Evolutionary conservation across 768 basidiomycete genomes (phyloP).

Genomic region (Boletus bicolor): DNA sequence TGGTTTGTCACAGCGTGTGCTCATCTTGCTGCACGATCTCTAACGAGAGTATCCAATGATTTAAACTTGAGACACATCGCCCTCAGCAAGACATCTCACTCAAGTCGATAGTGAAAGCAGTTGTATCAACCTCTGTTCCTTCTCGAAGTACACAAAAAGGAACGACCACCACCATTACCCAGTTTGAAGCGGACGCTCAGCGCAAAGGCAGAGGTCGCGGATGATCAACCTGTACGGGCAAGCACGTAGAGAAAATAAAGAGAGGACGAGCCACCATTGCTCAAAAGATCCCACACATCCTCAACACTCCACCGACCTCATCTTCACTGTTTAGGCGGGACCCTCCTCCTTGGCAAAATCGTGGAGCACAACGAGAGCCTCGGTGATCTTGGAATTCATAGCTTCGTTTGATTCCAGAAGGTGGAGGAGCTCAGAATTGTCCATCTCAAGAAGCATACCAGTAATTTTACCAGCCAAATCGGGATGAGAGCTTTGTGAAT

Average conservation of each 20-base stretch:
- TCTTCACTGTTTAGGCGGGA: neutral
- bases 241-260: conserved; percentile 37
- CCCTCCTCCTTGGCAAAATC: conserved; percentile 63
- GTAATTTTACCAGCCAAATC: conserved; percentile 98
- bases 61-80: too few species aligned
- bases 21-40: neutral
- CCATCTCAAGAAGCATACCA: conserved; percentile 99
- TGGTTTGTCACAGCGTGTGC: too few species aligned
- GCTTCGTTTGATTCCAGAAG: conserved; percentile 80
- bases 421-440: conserved; percentile 88
- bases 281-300: conserved; percentile 32
- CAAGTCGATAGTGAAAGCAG: conserved; percentile 40
- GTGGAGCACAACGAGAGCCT: conserved; percentile 85
- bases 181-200: conserved; percentile 34
- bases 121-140: conserved; percentile 60
- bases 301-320: conserved; percentile 5
- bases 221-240: conserved; percentile 36
- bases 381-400: conserved; percentile 85
- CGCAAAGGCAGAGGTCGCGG: conserved; percentile 37
- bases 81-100: neutral
- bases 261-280: conserved; percentile 48
- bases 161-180: conserved; percentile 54
- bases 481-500: conserved; percentile 62
- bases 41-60: neutral
- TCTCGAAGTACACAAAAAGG: conserved; percentile 46